Base-by-base conservation (phyloP, 371 early-diverging fungal species). In the Dinochytrium kinnereticum region DNA sequence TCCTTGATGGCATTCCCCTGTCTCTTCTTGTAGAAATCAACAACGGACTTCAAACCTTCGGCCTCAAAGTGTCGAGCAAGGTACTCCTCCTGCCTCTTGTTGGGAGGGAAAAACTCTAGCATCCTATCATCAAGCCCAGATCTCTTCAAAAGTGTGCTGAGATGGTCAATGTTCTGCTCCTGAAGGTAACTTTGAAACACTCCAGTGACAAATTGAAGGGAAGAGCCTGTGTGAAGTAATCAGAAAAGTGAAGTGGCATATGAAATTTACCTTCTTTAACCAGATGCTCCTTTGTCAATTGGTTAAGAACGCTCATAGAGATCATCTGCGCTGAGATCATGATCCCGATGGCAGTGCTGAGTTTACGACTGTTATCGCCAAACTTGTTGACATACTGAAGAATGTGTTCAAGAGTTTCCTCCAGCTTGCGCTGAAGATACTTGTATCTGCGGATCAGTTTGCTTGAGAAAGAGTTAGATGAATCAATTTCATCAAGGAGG, bases 401-500 rank as follows among this genome's bases (percentile, higher is more conserved):
- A 30, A 95, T 84, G 78, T 94, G 94, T 76, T 87, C 87, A 72
- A 93, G 79, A 64, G 94, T 92, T 59, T 95, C 95, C 79, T 94
- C 93, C 80, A 96, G 91, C 59, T 88, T 88, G 75, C 90, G 87
- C 86, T 93, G 92, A 76, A 96, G 87, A 81, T 96, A 96, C 86
- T 95, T 95, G 88, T 94, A 94, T 65, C 97, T 90, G 73, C 95
- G 93, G 77, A 93, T 92, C 68, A 96, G 86, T 84, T 92, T 92
- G 83, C 83, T 84, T 73, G 7, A 24, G 24, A 10, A 24, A 38
- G 15, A 10, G 36, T 64, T 75, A 55, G 24, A 59, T 50, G 38
- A 75, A 76, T 21, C 39, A 3, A n/a, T 26, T 50, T 53, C 5
- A 53, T 26, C 24, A 53, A 53, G 5, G 24, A 21, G 5, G 10